phyloP scores from a whole-genome alignment of 352 stramenopile genomes.

The Pythium guiyangense region DNA sequence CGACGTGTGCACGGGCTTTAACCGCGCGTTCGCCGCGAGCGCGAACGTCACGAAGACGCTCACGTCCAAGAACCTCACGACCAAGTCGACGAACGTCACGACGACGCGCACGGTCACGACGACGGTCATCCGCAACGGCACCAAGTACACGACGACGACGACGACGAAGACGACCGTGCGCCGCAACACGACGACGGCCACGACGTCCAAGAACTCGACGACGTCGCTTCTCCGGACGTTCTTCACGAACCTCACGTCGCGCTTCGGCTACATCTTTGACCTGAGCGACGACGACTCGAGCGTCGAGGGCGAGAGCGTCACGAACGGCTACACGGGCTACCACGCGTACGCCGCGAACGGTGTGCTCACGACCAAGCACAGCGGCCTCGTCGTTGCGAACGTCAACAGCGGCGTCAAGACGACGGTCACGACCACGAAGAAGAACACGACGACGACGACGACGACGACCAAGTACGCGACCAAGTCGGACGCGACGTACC shows the following conservation, averaged over 20 bases:
- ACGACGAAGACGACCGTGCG: conserved; percentile 31
- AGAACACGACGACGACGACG: conserved; percentile 20
- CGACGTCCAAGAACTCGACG: conserved; percentile 15
- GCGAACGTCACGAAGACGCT: conserved; percentile 31
- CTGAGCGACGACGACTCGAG: conserved; percentile 34
- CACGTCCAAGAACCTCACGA: conserved; percentile 31
- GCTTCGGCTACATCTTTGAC: conserved; percentile 40
- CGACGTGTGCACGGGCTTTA: conserved; percentile 55
- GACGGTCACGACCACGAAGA: conserved; percentile 7
- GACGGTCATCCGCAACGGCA: conserved; percentile 43
- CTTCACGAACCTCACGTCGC: conserved; percentile 26
- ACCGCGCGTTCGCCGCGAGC: conserved; percentile 32
- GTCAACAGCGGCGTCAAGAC: conserved; percentile 11
- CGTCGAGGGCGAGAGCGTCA: conserved; percentile 28
- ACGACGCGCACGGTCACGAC: conserved; percentile 39
- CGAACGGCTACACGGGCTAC: conserved; percentile 50
- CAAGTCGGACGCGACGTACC: conserved; percentile 25
- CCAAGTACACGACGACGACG: conserved; percentile 50
- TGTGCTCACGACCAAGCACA: conserved; percentile 50
- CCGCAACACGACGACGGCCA: conserved; percentile 30
- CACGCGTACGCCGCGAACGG: conserved; percentile 26
- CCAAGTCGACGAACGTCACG: conserved; percentile 37
- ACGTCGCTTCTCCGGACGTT: conserved; percentile 19
- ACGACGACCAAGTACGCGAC: conserved; percentile 18
- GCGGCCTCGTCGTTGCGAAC: conserved; percentile 39